phyloP scores from a whole-genome alignment of 345 rosid genomes.

The Linum tenue region DNA sequence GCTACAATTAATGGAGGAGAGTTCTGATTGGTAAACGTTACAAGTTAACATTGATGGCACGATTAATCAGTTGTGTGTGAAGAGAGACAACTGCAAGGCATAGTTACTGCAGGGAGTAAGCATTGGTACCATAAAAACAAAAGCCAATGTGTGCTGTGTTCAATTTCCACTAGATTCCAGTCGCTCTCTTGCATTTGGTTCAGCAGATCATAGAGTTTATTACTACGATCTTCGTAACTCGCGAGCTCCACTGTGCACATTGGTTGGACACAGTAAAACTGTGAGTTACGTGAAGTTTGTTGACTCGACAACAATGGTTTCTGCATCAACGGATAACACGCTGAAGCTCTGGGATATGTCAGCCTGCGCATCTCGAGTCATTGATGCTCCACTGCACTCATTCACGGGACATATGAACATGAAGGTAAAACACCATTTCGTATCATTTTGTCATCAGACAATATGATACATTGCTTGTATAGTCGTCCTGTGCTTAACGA shows the following conservation, averaged over 20 bases:
- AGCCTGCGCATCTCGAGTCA: conserved; percentile 50
- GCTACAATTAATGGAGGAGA: no score
- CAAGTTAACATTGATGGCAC: no score
- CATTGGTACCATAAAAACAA: conserved; percentile 75
- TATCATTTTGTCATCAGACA: no score
- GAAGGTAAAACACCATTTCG: conserved; percentile 39
- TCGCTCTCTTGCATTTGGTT: conserved; percentile 82
- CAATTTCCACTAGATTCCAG: conserved; percentile 82
- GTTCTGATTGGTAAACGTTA: no score
- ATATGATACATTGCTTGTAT: no score
- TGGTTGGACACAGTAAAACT: conserved; percentile 76
- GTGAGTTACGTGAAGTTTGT: conserved; percentile 92
- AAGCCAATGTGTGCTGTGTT: conserved; percentile 88
- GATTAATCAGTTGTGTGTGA: no score
- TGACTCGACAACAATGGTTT: conserved; percentile 62
- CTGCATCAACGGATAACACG: conserved; percentile 91
- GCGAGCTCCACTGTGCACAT: conserved; percentile 70
- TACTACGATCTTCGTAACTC: conserved; percentile 84
- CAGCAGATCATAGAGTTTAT: conserved; percentile 87
- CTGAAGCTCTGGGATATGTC: conserved; percentile 97
- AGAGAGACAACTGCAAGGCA: no score
- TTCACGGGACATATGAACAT: conserved; percentile 78
- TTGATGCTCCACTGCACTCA: conserved; percentile 71
- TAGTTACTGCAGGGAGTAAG: conserved; percentile 89
- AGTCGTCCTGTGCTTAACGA: no score